These are phyloP conservation scores for Anthracocystis panici-leucophaei DNA, from an alignment of 1,284 basidiomycete species.

Conservation along the genomic window DNA sequence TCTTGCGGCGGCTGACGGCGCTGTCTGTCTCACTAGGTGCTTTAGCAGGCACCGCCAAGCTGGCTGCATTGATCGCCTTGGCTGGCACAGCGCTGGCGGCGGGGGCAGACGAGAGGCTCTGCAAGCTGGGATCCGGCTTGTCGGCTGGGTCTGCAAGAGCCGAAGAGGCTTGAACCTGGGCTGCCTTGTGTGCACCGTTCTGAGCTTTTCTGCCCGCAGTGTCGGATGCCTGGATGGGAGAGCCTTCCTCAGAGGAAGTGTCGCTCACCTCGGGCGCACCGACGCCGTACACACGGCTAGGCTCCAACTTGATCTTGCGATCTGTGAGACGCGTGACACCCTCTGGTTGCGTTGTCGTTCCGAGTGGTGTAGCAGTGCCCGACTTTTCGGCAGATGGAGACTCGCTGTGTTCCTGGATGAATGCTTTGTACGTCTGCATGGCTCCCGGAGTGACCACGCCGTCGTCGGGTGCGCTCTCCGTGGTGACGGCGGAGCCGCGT, in stretches of 20 bases:
- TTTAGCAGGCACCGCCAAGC: slow-evolving; percentile 21
- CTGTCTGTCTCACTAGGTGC: slow-evolving; percentile 46
- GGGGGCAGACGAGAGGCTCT: slow-evolving; percentile 25
- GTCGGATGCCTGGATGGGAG: slow-evolving; percentile 18
- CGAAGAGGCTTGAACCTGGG: slow-evolving; percentile 40
- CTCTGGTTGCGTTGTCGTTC: slow-evolving; percentile 25
- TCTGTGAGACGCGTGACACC: slow-evolving; percentile 46
- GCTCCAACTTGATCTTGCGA: slow-evolving; percentile 49
- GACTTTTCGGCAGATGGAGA: slow-evolving; percentile 31
- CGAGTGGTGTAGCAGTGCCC: slow-evolving; percentile 24
- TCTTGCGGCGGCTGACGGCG: slow-evolving; percentile 56
- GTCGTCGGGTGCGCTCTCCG: slow-evolving; percentile 17
- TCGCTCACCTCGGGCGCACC: slow-evolving; percentile 47
- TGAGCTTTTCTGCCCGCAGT: slow-evolving; percentile 13
- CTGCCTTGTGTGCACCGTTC: slow-evolving; percentile 38
- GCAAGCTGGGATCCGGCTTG: slow-evolving; percentile 39
- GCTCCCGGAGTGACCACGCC: slow-evolving; percentile 55
- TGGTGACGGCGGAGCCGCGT: slow-evolving; percentile 28
- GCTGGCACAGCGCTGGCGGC: slow-evolving; percentile 11
- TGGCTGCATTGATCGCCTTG: slow-evolving; percentile 14
- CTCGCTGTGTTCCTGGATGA: slow-evolving; percentile 35
- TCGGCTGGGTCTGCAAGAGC: slow-evolving; percentile 42
- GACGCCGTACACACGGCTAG: slow-evolving; percentile 47
- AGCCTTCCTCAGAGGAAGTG: slow-evolving; percentile 44
- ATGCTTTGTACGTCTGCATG: slow-evolving; percentile 51